Evolutionary conservation across 106 monocot genomes (phyloP), one percentile per base, ranked within the genome.

Genomic region (Cymbidium sinense): DNA sequence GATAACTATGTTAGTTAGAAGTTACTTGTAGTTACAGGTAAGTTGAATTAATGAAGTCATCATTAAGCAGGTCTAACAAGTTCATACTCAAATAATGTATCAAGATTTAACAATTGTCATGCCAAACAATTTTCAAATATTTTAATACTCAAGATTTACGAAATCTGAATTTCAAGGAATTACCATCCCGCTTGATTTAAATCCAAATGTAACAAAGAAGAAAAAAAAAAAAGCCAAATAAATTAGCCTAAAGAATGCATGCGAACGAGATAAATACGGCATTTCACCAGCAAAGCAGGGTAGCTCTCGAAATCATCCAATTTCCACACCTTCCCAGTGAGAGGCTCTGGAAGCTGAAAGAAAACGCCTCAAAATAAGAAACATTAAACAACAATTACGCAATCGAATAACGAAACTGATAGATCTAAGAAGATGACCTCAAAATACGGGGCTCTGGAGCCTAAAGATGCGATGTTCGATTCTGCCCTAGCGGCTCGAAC

Each of bases 271-370:
- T 47, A 47, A 47, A 47, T 31, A 69, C 17, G 67, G 67, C 13
- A 27, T 69, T 62, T 77, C 70, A 99, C 98, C 88, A 99, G 80
- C 39, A 99, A 69, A 23, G 92, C 92, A 79, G 98, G 94, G 78
- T 84, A 83, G 39, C 85, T 51, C 73, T 99, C 92, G 77, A 99
- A 94, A 36, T 99, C 98, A 54, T 94, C 98, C 84, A 99, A 73
- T 25, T 76, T 90, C 90, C 94, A 94, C 19, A 84, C 79, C 77
- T 88, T 98, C 74, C 90, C 90, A 0, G 94, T 92, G 82, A 98
- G 73, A 31, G 98, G 94, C 86, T 98, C 98, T 44, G 89, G 88
- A 69, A 98, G 92, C 98, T 98, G 52, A 64, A 9, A 33, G 70
- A 55, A 64, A 43, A 31, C 19, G 20, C 7, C 70, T 50, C 4